Base-by-base conservation (phyloP, 2,329 filamentous ascomycete species). In the Beauveria rudraprayagi region DNA sequence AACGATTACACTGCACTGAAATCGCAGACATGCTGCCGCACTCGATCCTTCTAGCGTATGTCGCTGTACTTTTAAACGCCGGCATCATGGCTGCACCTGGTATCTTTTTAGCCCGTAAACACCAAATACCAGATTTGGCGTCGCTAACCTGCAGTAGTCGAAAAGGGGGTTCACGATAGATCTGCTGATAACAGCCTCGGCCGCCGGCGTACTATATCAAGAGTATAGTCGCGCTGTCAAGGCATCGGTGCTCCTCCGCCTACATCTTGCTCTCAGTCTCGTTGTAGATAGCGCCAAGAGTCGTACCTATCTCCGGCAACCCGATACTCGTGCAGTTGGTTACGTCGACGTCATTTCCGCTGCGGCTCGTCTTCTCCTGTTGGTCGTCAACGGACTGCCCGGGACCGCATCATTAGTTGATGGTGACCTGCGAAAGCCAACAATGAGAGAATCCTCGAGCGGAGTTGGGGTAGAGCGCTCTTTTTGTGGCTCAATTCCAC, bases 401-500 rank as follows among this genome's bases (percentile, higher is more conserved):
- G 26, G 17, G 10, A 26, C 43, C 5, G 43, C 55, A 5, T n/a
- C 19, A 7, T n/a, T 50, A 5, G n/a, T 46, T 26, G 28, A 48
- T 9, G 28, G 30, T 4, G 28, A n/a, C 19, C 10, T 50, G 7
- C 55, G 30, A 24, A 37, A 19, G 11, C 1, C 43, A 19, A n/a
- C 19, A 16, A 26, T 19, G 5, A 47, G 6, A 4, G 44, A 50
- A 37, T 26, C 30, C 3, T 47, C 44, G 8, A 48, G 55, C n/a
- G 55, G 55, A 2, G 50, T 14, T 57, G 44, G 55, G 24, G 22
- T 11, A 30, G 24, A 8, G n/a, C 55, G 9, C 55, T 57, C 17
- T 57, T 57, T 10, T n/a, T 57, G 3, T 57, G 55, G 55, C 43
- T 57, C 28, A 50, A 57, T 8, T 57, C 55, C 7, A 50, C 55